Evolutionary conservation across 495 filamentous ascomycete species (phyloP), one percentile per base, ranked within the genome.

Genomic region (Aspergillus cavernicola): DNA sequence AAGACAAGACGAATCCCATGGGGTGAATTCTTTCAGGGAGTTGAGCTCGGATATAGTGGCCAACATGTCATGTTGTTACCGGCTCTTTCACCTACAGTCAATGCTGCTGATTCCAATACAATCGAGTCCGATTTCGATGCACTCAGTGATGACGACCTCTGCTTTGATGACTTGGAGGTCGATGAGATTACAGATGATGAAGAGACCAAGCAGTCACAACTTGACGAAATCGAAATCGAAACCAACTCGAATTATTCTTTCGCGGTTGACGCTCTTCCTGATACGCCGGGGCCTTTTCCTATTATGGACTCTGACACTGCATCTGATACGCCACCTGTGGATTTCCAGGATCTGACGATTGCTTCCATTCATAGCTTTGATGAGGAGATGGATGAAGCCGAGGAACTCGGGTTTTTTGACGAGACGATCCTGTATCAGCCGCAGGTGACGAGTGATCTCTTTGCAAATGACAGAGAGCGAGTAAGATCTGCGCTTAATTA

Each of bases 21-120:
- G 53, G 6, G 41, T 11, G 53, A 52, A 1, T 64, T 59, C 42
- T 24, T 55, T n/a, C n/a, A 39, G 4, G 61, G 61, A 19, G 46
- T 64, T 12, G 20, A 53, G 18, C 31, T 37, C 11, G 58, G 49
- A 5, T 61, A 55, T 29, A 24, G 28, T 16, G 39, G 42, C 6
- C 23, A 33, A 23, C 16, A 11, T 26, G 13, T 18, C 26, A 41
- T 40, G 13, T 13, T 18, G 3, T 28, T 22, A 6, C 31, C 50
- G 15, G 1, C 19, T 15, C 7, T 33, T 16, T 31, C 26, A 8
- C 33, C 32, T 6, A 45, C 54, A 19, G 54, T 51, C 23, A 52
- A 59, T 2, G 15, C 28, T 6, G 19, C 6, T 7, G 37, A 9
- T 18, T 40, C 41, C 16, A 24, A 35, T 6, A 29, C 19, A 18